These are phyloP conservation scores for Boletus sp. DNA, from an alignment of 1,284 basidiomycete species.

Conservation along the genomic window DNA sequence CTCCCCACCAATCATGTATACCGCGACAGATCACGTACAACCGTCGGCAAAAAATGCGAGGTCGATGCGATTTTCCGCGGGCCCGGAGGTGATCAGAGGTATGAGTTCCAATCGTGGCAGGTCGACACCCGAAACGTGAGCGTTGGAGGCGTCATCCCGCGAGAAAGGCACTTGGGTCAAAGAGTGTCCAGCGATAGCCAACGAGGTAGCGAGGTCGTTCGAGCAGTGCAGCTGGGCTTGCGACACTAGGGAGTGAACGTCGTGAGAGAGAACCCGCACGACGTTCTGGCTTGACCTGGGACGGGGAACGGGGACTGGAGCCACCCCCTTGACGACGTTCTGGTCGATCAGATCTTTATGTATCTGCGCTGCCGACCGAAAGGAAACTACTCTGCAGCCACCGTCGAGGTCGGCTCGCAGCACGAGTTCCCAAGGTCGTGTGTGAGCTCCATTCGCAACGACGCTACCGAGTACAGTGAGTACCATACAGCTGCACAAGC, in stretches of 20 bases:
- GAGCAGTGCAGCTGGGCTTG: conserved; percentile 25
- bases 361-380: conserved; percentile 18
- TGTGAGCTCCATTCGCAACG: neutral
- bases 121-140: conserved; percentile 2
- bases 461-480: conserved; percentile 4
- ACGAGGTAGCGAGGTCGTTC: conserved; percentile 20
- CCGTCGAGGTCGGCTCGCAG: conserved; percentile 16
- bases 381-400: conserved; percentile 19
- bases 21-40: conserved; percentile 47
- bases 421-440: conserved; percentile 25
- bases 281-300: conserved; percentile 8
- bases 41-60: conserved; percentile 82
- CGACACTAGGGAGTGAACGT: conserved; percentile 14
- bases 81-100: conserved; percentile 60
- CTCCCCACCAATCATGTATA: neutral
- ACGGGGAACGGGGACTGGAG: conserved; percentile 12
- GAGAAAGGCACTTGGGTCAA: conserved; percentile 16
- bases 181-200: conserved; percentile 1
- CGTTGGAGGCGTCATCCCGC: neutral
- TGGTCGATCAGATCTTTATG: conserved; percentile 20
- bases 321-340: conserved; percentile 14
- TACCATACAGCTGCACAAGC: neutral
- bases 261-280: conserved; percentile 23
- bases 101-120: conserved; percentile 51
- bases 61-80: conserved; percentile 63